A percentile compares a stretch with the other conserved stretches of the same genome.
These are phyloP conservation scores for Acacia melanoxylon DNA, from an alignment of 306 rosid genomes.

Conservation along the genomic window DNA sequence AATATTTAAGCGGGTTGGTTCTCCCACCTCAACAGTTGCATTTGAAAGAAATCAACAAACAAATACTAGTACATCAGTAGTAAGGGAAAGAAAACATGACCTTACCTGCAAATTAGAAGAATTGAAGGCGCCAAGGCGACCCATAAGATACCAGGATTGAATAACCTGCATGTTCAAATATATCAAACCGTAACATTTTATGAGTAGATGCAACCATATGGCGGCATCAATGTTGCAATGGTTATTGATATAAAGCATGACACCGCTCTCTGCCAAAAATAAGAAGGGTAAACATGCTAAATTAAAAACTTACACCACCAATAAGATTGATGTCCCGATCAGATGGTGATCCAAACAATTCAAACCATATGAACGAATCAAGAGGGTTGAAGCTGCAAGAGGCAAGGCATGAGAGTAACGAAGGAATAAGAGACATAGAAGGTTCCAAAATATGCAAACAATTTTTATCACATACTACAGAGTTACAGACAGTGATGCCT, in stretches of 20 bases:
- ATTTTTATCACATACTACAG: neutral
- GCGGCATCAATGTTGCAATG: neutral
- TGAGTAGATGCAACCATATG: neutral
- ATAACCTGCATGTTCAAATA: conserved; percentile 57
- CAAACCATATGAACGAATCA: conserved; percentile 89
- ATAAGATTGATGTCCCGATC: conserved; percentile 75
- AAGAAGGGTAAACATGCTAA: conserved; percentile 9
- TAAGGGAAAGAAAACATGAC: conserved; percentile 4
- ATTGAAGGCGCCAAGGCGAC: conserved; percentile 91
- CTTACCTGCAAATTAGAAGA: conserved; percentile 85
- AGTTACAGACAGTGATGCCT: neutral
- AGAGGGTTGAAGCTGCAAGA: conserved; percentile 83
- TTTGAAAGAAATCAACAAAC: conserved; percentile 5
- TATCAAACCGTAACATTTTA: neutral
- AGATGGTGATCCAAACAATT: conserved; percentile 79
- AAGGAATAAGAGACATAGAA: neutral
- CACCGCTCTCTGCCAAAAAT: neutral
- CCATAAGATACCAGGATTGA: conserved; percentile 97
- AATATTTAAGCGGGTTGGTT: too few relatives aligned
- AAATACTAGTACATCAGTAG: neutral
- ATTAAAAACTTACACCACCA: conserved; percentile 67
- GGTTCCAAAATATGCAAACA: conserved; percentile 5
- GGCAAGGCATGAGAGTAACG: conserved; percentile 21
- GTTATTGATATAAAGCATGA: neutral
- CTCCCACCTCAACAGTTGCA: neutral